Percentiles rank a stretch among this genome's conserved stretches.
Evolutionary conservation across 352 stramenopile species (phyloP).

Genomic region (Pythium aristosporum): DNA sequence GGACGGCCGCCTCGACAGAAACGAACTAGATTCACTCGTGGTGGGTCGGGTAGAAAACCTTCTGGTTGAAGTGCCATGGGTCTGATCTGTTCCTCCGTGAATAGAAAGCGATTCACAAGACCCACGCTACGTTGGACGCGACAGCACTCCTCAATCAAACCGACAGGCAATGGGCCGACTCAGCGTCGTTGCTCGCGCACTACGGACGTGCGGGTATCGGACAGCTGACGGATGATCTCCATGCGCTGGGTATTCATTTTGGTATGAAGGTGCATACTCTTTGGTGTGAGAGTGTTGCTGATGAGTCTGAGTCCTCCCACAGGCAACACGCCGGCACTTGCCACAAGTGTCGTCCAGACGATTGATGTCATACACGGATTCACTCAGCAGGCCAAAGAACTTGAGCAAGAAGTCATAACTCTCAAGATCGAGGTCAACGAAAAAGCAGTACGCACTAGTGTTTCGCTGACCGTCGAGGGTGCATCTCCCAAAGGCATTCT

Average conservation of each 20-base stretch:
- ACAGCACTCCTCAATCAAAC: not conserved
- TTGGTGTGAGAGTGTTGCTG: no score
- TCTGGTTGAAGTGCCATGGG: not conserved
- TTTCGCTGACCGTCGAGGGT: no score
- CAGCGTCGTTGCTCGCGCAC: conserved; percentile 21
- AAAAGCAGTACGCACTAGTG: conserved; percentile 31
- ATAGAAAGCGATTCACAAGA: not conserved
- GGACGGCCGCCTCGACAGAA: conserved; percentile 13
- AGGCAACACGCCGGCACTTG: conserved; percentile 8
- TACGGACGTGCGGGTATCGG: conserved; percentile 30
- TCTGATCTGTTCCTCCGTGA: not conserved
- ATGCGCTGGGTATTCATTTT: conserved; percentile 41
- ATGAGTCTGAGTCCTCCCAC: conserved; percentile 9
- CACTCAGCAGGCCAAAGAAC: conserved; percentile 25
- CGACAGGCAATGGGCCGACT: not conserved
- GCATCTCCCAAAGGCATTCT: not conserved
- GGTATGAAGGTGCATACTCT: conserved; percentile 21
- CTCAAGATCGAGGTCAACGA: conserved; percentile 55
- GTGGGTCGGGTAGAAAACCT: not conserved
- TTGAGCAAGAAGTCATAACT: conserved; percentile 34
- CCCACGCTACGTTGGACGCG: not conserved
- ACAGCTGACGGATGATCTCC: conserved; percentile 39
- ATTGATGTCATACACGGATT: conserved; percentile 31
- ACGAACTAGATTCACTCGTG: conserved; percentile 31
- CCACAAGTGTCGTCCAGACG: conserved; percentile 20